Conservation (phyloP, 768 basidiomycete species). For the Roridomyces roridus region DNA sequence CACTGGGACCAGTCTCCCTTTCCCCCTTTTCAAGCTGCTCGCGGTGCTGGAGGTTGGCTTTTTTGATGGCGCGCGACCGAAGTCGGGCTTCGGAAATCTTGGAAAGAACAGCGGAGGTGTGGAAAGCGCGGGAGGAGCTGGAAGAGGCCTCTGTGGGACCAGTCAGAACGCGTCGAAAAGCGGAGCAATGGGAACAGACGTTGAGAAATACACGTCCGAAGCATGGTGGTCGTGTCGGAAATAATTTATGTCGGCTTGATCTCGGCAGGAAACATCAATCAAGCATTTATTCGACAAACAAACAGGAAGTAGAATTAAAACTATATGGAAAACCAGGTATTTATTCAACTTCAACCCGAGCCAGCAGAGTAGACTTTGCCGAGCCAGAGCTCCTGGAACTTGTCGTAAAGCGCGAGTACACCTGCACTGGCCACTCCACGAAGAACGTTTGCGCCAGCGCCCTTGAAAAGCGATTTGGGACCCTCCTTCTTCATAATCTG, state of each 20-base stretch:
- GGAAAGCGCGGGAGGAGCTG: slow-evolving; percentile 43
- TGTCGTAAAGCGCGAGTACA: slow-evolving; percentile 87
- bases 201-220: slow-evolving; percentile 9
- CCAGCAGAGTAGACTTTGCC: slow-evolving; percentile 79
- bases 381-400: slow-evolving; percentile 79
- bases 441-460: slow-evolving; percentile 78
- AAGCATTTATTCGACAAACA: neutral
- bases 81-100: slow-evolving; percentile 39
- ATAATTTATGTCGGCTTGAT: neutral
- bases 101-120: slow-evolving; percentile 51
- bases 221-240: neutral
- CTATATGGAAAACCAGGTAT: no score
- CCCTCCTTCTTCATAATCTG: slow-evolving; percentile 84
- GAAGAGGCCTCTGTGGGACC: slow-evolving; percentile 17
- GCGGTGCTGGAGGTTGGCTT: slow-evolving; percentile 52
- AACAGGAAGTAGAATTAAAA: neutral
- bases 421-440: slow-evolving; percentile 89
- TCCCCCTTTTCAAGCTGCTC: slow-evolving; percentile 45
- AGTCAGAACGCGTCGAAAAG: neutral
- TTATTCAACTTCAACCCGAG: no score
- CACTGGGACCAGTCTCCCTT: slow-evolving; percentile 57
- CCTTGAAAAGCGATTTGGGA: slow-evolving; percentile 82
- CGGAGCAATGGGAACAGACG: slow-evolving; percentile 4
- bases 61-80: slow-evolving; percentile 44
- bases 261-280: neutral